Evolutionary conservation across 345 rosid species (phyloP), one percentile per base, ranked within the genome.

Genomic region (Lagerstroemia speciosa): DNA sequence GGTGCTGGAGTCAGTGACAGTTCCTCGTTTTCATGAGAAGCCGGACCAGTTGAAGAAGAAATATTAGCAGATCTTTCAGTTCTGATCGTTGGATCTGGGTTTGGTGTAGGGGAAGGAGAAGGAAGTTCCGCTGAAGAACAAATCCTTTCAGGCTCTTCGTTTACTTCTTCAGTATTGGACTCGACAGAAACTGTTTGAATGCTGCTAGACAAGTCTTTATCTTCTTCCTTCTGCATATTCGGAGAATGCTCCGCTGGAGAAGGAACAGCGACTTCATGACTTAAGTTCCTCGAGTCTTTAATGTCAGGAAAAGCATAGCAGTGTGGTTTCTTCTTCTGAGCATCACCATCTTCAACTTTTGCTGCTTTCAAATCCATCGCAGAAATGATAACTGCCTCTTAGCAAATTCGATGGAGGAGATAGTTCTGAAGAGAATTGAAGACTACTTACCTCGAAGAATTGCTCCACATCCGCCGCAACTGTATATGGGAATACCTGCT

Each of bases 381-480:
- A 30, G 33, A 30, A 12, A 27, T 27, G 16, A 57, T 14, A 68
- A 52, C 45, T 7, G 17, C 3, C 7, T 30, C 36, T 33, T 29
- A 53, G 45, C 7, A 31, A 53, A 32, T 55, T n/a, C 19, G 33
- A 52, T 36, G 41, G 2, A 17, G 8, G 48, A 20, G n/a, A 19
- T 22, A 24, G 33, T 27, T 68, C 38, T 53, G 34, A 34, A 41
- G 36, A 3, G 32, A 15, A 17, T 62, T 29, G 11, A 29, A 62
- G 30, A 58, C 19, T 16, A 62, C 26, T 67, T 58, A 72, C 75
- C 75, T 67, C 53, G 75, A 58, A 72, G 75, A 68, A 72, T 34
- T 9, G 71, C 38, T 3, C 71, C 66, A 31, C 75, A 72, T 60
- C 75, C 75, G 32, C 75, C 75, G 14, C 75, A 72, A 32, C 30